These are phyloP conservation scores for Trametes villosa DNA, from an alignment of 768 basidiomycete genomes.

Conservation along the genomic window DNA sequence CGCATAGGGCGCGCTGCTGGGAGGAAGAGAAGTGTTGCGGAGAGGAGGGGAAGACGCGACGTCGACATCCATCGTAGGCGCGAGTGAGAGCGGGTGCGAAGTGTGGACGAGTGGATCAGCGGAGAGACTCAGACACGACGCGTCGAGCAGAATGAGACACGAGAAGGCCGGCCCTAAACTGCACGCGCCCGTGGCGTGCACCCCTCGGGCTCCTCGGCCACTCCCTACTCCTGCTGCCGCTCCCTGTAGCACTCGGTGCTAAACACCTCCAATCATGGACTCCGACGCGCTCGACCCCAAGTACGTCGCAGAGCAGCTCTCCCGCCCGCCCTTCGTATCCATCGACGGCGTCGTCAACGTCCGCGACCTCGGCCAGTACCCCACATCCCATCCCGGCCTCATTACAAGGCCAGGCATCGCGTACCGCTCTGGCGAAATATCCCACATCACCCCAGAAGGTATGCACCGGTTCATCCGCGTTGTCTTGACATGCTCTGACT, in stretches of 20 bases:
- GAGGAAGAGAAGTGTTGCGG: constrained; percentile 55
- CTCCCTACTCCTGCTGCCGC: neutral
- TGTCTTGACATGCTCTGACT: neutral
- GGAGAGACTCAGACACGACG: constrained; percentile 22
- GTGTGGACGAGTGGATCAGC: neutral
- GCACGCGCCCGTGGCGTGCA: constrained; percentile 19
- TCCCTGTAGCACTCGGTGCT: neutral
- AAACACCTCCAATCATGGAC: constrained; percentile 29
- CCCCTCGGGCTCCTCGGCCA: constrained; percentile 2
- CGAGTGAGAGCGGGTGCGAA: constrained; percentile 18
- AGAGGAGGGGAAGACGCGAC: constrained; percentile 57
- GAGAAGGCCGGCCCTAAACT: constrained; percentile 51
- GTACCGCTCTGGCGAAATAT: constrained; percentile 75
- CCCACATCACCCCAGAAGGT: constrained; percentile 73
- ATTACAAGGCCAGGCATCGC: constrained; percentile 61
- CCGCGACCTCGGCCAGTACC: constrained; percentile 70
- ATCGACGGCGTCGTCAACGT: constrained; percentile 79
- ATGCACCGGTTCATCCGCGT: neutral
- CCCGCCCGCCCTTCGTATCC: constrained; percentile 68
- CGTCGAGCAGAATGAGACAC: constrained; percentile 40
- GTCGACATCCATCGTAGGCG: constrained; percentile 55
- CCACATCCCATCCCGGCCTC: constrained; percentile 47
- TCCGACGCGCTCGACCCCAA: constrained; percentile 68
- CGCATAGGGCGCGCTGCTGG: constrained; percentile 50
- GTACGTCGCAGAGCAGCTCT: constrained; percentile 66